These are phyloP conservation scores for Fraxinus greggii DNA, from an alignment of 305 asterid genomes.

Conservation along the genomic window DNA sequence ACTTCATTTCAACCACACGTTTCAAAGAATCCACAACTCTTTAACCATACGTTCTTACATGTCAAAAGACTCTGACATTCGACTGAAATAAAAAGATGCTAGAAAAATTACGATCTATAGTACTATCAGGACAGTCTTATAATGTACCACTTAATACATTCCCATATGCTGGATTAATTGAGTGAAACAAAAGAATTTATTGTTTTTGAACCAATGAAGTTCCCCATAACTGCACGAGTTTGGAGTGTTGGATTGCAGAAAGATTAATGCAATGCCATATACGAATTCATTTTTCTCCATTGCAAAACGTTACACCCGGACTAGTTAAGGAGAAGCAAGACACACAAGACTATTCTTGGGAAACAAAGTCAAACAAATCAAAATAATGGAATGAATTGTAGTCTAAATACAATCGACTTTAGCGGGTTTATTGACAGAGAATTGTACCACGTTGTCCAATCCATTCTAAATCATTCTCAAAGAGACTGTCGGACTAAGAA, in stretches of 20 bases:
- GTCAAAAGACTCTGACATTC: not conserved
- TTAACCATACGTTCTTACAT: not conserved
- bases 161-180: not conserved
- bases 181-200: not conserved
- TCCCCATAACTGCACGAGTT: not conserved
- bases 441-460: constrained; percentile 18
- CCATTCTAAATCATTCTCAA: constrained; percentile 18
- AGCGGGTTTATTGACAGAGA: constrained; percentile 21
- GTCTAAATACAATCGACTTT: constrained; percentile 6
- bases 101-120: not conserved
- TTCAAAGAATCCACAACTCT: not conserved
- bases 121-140: too few relatives aligned
- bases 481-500: constrained; percentile 20
- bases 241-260: not conserved
- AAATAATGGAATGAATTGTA: constrained; percentile 23
- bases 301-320: constrained; percentile 14
- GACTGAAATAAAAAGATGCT: not conserved
- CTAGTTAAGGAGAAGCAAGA: constrained; percentile 7
- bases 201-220: not conserved
- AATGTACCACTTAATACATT: not conserved
- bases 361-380: constrained; percentile 24
- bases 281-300: not conserved
- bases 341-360: constrained; percentile 1
- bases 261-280: not conserved
- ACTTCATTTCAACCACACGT: not conserved